These are phyloP conservation scores for Cyclostephanos tholiformis DNA, from an alignment of 108 stramenopile genomes.

Conservation along the genomic window DNA sequence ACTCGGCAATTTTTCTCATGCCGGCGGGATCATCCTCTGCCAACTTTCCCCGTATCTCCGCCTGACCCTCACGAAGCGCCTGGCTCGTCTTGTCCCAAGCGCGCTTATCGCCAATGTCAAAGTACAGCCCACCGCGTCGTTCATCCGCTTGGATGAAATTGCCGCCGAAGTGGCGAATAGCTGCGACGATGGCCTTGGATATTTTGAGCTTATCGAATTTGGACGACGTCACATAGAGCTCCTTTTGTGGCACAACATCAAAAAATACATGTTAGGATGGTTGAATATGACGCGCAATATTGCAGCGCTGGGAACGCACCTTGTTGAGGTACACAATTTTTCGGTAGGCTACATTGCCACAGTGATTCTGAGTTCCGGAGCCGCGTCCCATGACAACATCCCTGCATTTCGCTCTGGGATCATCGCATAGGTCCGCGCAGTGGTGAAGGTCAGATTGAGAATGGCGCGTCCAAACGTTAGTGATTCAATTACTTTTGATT, in stretches of 20 bases:
- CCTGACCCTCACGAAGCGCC: conserved; percentile 85
- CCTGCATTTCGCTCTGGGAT: conserved; percentile 25
- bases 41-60: conserved; percentile 66
- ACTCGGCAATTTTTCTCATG: conserved; percentile 23
- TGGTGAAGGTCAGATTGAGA: too few species aligned
- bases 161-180: conserved; percentile 55
- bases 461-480: too few species aligned
- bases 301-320: conserved; percentile 8
- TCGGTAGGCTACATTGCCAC: conserved; percentile 60
- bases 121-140: conserved; percentile 54
- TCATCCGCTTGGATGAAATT: conserved; percentile 70
- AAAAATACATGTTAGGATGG: conserved; percentile 1
- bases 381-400: conserved; percentile 63
- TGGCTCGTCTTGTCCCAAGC: conserved; percentile 87
- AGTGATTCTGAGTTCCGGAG: conserved; percentile 55
- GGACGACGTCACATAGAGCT: conserved; percentile 77
- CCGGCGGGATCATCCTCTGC: conserved; percentile 53
- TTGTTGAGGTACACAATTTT: conserved; percentile 50
- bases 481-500: too few species aligned
- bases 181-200: conserved; percentile 79
- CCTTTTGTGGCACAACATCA: conserved; percentile 30
- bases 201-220: conserved; percentile 83
- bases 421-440: background rate
- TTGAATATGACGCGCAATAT: background rate
- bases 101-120: conserved; percentile 89